These are phyloP conservation scores for Arthrobotrys conoides DNA, from an alignment of 2,329 filamentous ascomycete species.

Conservation along the genomic window DNA sequence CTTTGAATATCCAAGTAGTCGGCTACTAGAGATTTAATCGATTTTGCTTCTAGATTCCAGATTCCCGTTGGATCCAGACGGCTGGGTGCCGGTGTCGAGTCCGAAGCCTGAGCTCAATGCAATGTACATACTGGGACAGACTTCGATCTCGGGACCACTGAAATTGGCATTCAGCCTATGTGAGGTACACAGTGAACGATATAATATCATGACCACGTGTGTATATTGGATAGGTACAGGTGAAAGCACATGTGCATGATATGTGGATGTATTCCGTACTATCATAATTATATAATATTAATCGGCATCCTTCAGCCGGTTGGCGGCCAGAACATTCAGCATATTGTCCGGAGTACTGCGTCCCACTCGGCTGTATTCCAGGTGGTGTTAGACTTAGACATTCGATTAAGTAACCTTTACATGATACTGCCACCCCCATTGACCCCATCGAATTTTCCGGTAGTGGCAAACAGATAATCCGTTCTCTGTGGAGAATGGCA, in stretches of 20 bases:
- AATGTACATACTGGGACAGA: too few species aligned
- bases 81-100: too few species aligned
- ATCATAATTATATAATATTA: too few species aligned
- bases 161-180: slow-evolving; percentile 13
- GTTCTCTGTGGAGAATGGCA: slow-evolving; percentile 14
- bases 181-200: not conserved
- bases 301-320: slow-evolving; percentile 14
- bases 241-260: not conserved
- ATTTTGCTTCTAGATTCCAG: not conserved
- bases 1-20: too few species aligned
- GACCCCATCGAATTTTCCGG: slow-evolving; percentile 8
- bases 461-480: slow-evolving; percentile 60
- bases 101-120: too few species aligned
- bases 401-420: slow-evolving; percentile 31
- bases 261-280: not conserved
- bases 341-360: not conserved
- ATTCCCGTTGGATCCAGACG: slow-evolving; percentile 9
- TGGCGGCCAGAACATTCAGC: slow-evolving; percentile 1
- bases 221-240: not conserved
- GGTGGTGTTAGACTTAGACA: slow-evolving; percentile 14
- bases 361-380: slow-evolving; percentile 30
- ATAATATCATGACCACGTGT: not conserved
- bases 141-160: slow-evolving; percentile 3
- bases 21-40: not conserved
- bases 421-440: slow-evolving; percentile 26